Base-by-base conservation (phyloP, 306 rosid genomes). In the Prunus campanulata region DNA sequence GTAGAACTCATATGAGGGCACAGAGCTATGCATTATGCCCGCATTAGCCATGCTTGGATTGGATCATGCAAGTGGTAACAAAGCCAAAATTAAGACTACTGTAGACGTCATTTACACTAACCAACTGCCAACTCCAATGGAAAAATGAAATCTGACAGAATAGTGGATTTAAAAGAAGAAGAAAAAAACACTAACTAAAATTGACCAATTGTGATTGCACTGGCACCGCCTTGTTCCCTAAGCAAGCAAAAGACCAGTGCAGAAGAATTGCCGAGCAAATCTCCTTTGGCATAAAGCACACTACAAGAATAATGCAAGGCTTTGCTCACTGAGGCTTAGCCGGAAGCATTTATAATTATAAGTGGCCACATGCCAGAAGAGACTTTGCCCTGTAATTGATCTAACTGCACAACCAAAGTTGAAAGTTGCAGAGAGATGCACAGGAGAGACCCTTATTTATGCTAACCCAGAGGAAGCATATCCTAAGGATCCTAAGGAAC, bases 211-310 rank as follows among this genome's bases (percentile, higher is more conserved):
- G 9, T 52, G 59, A 15, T 52, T 6, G 22, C 5, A 48, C 51
- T 11, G 1, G 4, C 16, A 13, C 15, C 52, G 5, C 15, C 15
- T 48, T 3, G 14, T 10, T 48, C 15, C 52, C 52, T 12, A 55
- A 59, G 68, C 6, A 63, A 14, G 46, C 46, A 68, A 11, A 68
- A 46, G 5, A 35, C 12, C 1, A 71, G 70, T 83, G 85, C 78
- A 70, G 71, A 50, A 81, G 87, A 75, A 90, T 88, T 73, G 88
- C 92, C 74, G 89, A 88, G 88, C 90, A 90, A 90, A 84, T 88
- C 90, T 88, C 85, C 95, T 84, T 90, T 88, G 87, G 92, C 90
- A 83, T 83, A 50, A 47, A 63, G 66, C 68, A 56, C 79, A 66
- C 89, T 79, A 39, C 51, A 67, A 66, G 49, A 42, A 54, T 68